These are phyloP conservation scores for Haematococcus lacustris DNA, from an alignment of 139 green algal genomes.

Conservation along the genomic window DNA sequence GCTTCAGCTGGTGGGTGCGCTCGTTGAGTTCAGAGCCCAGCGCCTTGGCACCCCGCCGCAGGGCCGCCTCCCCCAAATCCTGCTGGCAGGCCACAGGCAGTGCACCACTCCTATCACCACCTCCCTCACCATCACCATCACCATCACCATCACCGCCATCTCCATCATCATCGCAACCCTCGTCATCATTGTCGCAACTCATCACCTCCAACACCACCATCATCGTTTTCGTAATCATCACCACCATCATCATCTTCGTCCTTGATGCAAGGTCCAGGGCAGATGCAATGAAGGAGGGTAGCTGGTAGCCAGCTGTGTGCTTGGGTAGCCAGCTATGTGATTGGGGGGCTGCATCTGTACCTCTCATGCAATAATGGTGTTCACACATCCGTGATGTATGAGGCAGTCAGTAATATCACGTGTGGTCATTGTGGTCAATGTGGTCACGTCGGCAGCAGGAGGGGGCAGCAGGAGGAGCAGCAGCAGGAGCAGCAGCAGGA, in stretches of 20 bases:
- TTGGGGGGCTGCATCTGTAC: too few species aligned
- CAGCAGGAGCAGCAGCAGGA: background rate
- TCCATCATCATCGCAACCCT: background rate
- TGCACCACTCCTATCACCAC: background rate
- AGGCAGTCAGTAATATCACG: too few species aligned
- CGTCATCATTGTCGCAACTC: background rate
- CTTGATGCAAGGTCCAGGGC: background rate
- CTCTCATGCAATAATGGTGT: too few species aligned
- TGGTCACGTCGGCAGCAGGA: background rate
- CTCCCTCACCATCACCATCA: background rate
- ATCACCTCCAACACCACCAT: too few species aligned
- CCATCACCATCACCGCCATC: background rate
- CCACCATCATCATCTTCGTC: background rate
- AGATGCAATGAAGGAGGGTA: too few species aligned
- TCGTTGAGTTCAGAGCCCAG: slow-evolving; percentile 57
- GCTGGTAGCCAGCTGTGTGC: too few species aligned
- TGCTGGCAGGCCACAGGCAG: slow-evolving; percentile 12
- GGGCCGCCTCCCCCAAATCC: slow-evolving; percentile 42
- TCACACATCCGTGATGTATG: too few species aligned
- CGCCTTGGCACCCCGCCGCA: slow-evolving; percentile 46
- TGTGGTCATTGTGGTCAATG: too few species aligned
- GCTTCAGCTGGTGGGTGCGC: slow-evolving; percentile 70
- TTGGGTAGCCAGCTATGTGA: too few species aligned
- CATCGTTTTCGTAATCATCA: too few species aligned
- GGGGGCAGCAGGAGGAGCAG: background rate